Conservation (phyloP, 306 rosid species). For the Lagenaria siceraria region DNA sequence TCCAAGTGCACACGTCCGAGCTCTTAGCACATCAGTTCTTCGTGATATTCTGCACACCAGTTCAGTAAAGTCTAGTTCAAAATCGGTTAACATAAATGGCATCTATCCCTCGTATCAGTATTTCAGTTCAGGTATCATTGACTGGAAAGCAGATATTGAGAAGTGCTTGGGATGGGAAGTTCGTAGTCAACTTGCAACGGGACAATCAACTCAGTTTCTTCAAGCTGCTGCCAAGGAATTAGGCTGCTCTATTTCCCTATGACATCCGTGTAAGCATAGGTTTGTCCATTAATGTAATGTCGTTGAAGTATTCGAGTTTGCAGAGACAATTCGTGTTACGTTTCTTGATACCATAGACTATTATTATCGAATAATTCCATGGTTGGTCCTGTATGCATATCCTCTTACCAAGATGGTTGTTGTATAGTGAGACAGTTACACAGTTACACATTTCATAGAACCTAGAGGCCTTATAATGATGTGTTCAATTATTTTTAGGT, state of each 20-base stretch:
- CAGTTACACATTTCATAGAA: no score
- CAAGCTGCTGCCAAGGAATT: conserved; percentile 71
- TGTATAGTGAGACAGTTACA: no score
- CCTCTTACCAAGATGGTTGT: not conserved
- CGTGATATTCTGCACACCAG: conserved; percentile 67
- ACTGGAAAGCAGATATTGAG: conserved; percentile 80
- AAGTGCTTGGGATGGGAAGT: conserved; percentile 89
- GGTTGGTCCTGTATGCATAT: not conserved
- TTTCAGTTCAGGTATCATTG: conserved; percentile 40
- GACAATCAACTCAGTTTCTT: conserved; percentile 55
- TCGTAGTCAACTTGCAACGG: conserved; percentile 55
- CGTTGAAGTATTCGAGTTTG: not conserved
- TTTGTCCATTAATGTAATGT: conserved; percentile 13
- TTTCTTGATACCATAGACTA: not conserved
- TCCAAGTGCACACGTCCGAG: conserved; percentile 82
- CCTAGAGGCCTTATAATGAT: not conserved
- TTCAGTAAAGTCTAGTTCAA: conserved; percentile 35
- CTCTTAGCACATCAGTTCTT: conserved; percentile 83
- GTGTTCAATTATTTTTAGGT: not conserved
- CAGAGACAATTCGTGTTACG: not conserved
- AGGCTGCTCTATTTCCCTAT: conserved; percentile 54
- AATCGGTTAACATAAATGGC: conserved; percentile 34
- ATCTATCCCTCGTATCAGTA: conserved; percentile 33
- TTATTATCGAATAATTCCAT: not conserved
- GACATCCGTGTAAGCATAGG: conserved; percentile 26